Percentiles rank a stretch among this genome's conserved stretches.
Conservation (phyloP, 805 yeast species). For the Saturnispora zaruensis region DNA sequence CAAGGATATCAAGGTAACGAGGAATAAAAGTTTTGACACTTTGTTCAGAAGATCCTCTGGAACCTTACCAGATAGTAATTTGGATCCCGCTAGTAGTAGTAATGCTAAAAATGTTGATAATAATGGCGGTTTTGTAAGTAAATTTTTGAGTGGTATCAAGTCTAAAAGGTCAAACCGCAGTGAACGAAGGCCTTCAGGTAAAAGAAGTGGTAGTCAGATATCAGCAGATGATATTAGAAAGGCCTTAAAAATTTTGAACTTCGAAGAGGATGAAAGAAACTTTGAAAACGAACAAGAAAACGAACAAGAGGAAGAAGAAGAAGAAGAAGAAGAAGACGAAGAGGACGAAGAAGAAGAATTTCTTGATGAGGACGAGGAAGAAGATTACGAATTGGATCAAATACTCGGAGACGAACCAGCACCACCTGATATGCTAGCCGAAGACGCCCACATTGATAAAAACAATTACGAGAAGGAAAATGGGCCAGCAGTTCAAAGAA, state of each 20-base stretch:
- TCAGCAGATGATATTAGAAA: constrained; percentile 6
- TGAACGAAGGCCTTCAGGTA: background rate
- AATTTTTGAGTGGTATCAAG: constrained; percentile 2
- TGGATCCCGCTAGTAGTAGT: background rate
- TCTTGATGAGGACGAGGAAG: background rate
- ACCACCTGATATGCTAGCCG: background rate
- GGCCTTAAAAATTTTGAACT: constrained; percentile 12
- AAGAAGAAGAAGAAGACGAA: background rate
- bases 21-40: constrained; percentile 14
- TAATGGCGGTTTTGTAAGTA: background rate
- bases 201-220: background rate
- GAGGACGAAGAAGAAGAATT: background rate
- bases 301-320: constrained; percentile 4
- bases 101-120: background rate
- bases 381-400: background rate
- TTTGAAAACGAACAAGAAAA: constrained; percentile 4
- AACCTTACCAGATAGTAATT: background rate
- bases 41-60: constrained; percentile 11
- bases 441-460: background rate
- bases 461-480: constrained; percentile 2
- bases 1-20: constrained; percentile 1
- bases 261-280: constrained; percentile 10
- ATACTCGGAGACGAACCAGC: background rate
- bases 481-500: background rate
- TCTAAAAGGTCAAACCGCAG: background rate